Conservation (phyloP, 2,329 filamentous ascomycete species). For the Ustilaginoidea virens region DNA sequence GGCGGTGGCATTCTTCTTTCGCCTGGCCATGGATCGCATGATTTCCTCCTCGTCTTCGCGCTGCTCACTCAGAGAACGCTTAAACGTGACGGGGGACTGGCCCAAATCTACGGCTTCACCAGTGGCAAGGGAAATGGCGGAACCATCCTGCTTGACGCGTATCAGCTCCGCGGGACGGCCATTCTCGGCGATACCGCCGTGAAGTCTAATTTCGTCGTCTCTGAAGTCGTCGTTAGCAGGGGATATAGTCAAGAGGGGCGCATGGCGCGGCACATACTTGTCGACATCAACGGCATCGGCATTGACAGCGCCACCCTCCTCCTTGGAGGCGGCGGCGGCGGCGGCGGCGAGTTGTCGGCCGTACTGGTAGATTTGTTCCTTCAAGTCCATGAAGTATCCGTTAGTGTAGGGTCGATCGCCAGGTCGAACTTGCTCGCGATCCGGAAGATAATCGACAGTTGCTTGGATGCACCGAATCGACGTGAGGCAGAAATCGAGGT, state of each 20-base stretch:
- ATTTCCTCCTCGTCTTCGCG: conserved; percentile 68
- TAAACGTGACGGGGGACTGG: conserved; percentile 37
- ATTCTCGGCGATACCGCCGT: conserved; percentile 68
- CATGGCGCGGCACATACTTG: conserved; percentile 30
- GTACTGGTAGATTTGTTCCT: conserved; percentile 86
- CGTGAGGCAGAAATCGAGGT: conserved; percentile 78
- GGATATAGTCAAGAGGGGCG: conserved; percentile 11
- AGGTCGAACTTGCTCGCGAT: conserved; percentile 72
- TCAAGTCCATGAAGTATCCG: conserved; percentile 92
- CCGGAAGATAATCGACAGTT: conserved; percentile 71
- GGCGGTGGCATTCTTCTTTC: conserved; percentile 81
- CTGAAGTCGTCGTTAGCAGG: conserved; percentile 17
- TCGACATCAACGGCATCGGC: conserved; percentile 43
- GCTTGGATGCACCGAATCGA: conserved; percentile 83
- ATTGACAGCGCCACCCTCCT: conserved; percentile 43
- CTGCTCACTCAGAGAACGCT: conserved; percentile 53
- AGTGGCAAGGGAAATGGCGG: conserved; percentile 62
- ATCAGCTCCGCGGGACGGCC: conserved; percentile 75
- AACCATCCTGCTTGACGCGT: conserved; percentile 64
- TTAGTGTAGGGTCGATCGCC: conserved; percentile 84
- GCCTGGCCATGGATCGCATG: conserved; percentile 83
- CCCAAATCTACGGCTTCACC: conserved; percentile 46
- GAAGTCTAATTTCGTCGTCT: conserved; percentile 58
- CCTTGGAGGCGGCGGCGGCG: conserved; percentile 55
- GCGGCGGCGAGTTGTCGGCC: conserved; percentile 67